A percentile compares a stretch with the other conserved stretches of the same genome.
Conservation (phyloP, 2,329 filamentous ascomycete species). For the Calonectria hongkongensis region DNA sequence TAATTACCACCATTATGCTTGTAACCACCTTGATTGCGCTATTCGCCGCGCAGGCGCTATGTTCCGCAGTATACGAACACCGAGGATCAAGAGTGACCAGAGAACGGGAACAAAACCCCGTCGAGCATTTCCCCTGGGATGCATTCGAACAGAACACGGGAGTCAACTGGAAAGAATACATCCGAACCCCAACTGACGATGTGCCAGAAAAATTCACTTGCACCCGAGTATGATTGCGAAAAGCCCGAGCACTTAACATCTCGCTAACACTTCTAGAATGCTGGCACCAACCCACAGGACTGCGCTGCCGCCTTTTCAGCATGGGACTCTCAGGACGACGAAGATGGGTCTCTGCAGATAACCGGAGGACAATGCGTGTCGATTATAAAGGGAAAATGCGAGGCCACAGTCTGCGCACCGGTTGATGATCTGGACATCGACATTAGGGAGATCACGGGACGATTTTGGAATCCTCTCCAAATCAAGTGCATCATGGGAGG, state of each 20-base stretch:
- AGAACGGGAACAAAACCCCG: background rate
- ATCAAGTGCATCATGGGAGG: slow-evolving; percentile 50
- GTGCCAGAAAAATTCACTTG: slow-evolving; percentile 43
- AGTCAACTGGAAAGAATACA: slow-evolving; percentile 40
- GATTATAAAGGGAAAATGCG: slow-evolving; percentile 29
- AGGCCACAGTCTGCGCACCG: slow-evolving; percentile 48
- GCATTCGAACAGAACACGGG: slow-evolving; percentile 43
- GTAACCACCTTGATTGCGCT: slow-evolving; percentile 3
- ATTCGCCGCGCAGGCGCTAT: slow-evolving; percentile 26
- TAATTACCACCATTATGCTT: slow-evolving; percentile 35
- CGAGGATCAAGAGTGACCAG: background rate
- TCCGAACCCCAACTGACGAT: slow-evolving; percentile 13
- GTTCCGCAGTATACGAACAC: background rate
- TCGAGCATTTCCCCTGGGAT: slow-evolving; percentile 44
- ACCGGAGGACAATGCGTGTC: slow-evolving; percentile 41
- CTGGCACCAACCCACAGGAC: slow-evolving; percentile 44
- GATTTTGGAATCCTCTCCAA: slow-evolving; percentile 52
- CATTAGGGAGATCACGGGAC: slow-evolving; percentile 39
- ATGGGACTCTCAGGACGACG: slow-evolving; percentile 39
- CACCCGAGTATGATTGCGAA: slow-evolving; percentile 36
- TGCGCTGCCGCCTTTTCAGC: slow-evolving; percentile 47
- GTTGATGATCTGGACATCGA: slow-evolving; percentile 21
- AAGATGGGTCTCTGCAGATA: slow-evolving; percentile 34
- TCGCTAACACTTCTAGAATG: slow-evolving; percentile 31
- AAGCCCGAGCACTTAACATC: background rate